Evolutionary conservation across 768 basidiomycete genomes (phyloP), one percentile per base, ranked within the genome.

Genomic region (Suillus lakei): DNA sequence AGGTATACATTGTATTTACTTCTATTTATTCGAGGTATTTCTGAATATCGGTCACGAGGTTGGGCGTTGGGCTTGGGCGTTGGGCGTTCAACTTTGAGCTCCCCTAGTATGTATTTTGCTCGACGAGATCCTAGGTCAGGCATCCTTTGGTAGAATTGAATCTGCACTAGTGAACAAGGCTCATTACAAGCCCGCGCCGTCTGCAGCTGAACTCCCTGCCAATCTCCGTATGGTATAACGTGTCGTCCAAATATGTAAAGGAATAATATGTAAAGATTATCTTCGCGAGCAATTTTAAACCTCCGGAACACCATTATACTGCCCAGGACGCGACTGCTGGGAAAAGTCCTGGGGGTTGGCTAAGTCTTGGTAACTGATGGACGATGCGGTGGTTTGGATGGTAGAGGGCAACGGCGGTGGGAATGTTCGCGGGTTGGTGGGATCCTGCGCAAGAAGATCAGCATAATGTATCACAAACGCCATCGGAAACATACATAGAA

Each of bases 381-480:
- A 64, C 5, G 69, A 63, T 26, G 48, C 1, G 39, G 10, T 55
- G 15, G 59, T 66, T 18, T 48, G 51, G 12, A 64, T 36, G 58
- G 68, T 69, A 13, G 66, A 48, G 13, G 23, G 15, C 8, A 67
- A 64, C 36, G 68, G 65, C 3, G 74, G 69, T n/a, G 79, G 79
- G 71, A 79, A 79, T 44, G 78, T 79, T 26, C 71, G 74, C 12
- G 78, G 78, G 50, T 79, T 77, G 38, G 77, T 72, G 4, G 78
- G 78, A 44, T 79, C 71, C 78, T 79, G 48, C 26, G 34, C 64
- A 21, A 55, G 13, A 2, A 23, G 23, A 68, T 44, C 56, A 16
- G 23, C 53, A 23, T 48, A 5, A 26, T 50, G 48, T 13, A 3
- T 4, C 2, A 2, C 32, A 30, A 30, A 9, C 34, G 21, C 10